Conservation (phyloP, 1,284 basidiomycete species). For the Golubevia pallescens region DNA sequence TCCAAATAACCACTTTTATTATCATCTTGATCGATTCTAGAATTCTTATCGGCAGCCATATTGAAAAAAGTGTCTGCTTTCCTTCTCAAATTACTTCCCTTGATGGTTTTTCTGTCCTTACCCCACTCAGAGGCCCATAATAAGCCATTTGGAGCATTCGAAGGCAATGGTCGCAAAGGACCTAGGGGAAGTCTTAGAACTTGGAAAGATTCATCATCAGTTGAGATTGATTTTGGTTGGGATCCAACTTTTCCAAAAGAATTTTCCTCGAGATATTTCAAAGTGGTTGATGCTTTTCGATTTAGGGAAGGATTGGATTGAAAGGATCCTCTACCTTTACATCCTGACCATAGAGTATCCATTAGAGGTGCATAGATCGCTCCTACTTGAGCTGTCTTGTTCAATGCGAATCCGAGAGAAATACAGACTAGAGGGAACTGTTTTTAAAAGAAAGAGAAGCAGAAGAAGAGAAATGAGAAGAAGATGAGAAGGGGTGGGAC, state of each 20-base stretch:
- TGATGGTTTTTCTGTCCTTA: slow-evolving; percentile 37
- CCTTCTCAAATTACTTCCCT: slow-evolving; percentile 31
- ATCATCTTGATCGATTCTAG: slow-evolving; percentile 17
- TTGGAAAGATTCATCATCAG: too few species aligned
- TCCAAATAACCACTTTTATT: slow-evolving; percentile 27
- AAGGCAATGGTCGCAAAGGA: slow-evolving; percentile 25
- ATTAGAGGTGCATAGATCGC: slow-evolving; percentile 16
- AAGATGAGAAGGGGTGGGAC: slow-evolving; percentile 35
- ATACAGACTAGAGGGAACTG: slow-evolving; percentile 15
- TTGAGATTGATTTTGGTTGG: slow-evolving; percentile 22
- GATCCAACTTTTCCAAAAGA: neutral
- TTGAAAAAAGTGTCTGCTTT: slow-evolving; percentile 48
- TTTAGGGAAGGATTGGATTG: slow-evolving; percentile 2
- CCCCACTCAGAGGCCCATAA: slow-evolving; percentile 56
- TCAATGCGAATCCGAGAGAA: slow-evolving; percentile 10
- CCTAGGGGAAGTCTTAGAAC: slow-evolving; percentile 37
- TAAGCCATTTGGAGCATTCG: slow-evolving; percentile 45
- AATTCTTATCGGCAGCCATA: slow-evolving; percentile 33
- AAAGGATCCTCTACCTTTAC: slow-evolving; percentile 8
- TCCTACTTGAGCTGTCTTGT: slow-evolving; percentile 8
- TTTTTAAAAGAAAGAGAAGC: slow-evolving; percentile 23
- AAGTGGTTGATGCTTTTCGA: too few species aligned
- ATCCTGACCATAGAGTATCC: slow-evolving; percentile 9
- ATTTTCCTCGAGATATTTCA: too few species aligned
- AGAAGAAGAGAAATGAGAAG: slow-evolving; percentile 39